Base-by-base conservation (phyloP, 805 yeast species). In the Kuraishia ogatae region DNA sequence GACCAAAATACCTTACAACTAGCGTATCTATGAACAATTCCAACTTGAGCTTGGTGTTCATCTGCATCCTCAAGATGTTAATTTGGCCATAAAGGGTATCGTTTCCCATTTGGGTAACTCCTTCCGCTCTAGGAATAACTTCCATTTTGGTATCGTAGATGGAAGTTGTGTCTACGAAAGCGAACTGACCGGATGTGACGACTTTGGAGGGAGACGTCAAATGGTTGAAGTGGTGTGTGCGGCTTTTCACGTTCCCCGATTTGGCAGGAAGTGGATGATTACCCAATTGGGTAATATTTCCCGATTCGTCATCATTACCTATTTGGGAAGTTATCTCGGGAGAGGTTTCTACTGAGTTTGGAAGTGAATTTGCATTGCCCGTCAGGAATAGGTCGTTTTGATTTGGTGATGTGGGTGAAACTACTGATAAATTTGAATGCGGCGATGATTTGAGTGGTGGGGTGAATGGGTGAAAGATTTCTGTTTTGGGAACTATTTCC, bases 11-110 rank as follows among this genome's bases (percentile, higher is more conserved):
- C 29, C 11, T 15, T 26, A 39, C 19, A 4, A 50, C 15, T 21
- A 21, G 17, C 13, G 4, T 21, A 24, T 50, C 53, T n/a, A 50
- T 50, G 29, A 50, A 39, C 53, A 50, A 22, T 17, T 50, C 53
- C 22, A 3, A n/a, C 13, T 22, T 20, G 26, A 39, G 47, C 48
- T 50, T 50, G 47, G 48, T 17, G 29, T 50, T 35, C 48, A 39
- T 50, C 29, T 50, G 48, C 48, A 50, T 20, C 17, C 53, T 19
- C 3, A 23, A 26, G 21, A 17, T 15, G 53, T 39, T 50, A 23
- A 50, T 35, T 29, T 22, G 20, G 28, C 21, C 17, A 17, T 20
- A 39, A 26, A 50, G 48, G 47, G 28, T 50, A 17, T 50, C 53
- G 17, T 19, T 23, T 23, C 13, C 35, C 35, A 17, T 4, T n/a